Conservation (phyloP, 805 yeast genomes). For the Metschnikowia arizonensis region DNA sequence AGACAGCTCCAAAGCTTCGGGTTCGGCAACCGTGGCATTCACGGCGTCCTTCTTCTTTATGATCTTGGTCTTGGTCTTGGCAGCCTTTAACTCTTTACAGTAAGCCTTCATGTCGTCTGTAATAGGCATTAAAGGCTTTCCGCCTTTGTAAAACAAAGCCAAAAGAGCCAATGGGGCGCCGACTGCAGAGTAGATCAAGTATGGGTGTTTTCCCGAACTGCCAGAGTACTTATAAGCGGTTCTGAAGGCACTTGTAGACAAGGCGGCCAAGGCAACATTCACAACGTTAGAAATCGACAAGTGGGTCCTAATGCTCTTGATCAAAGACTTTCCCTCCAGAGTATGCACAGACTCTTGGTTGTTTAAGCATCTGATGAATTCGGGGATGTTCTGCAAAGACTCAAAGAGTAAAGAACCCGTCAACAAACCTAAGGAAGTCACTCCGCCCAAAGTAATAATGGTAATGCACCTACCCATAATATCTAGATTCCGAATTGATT, state of each 20-base stretch:
- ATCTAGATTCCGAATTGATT: neutral
- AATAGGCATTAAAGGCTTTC: conserved; percentile 4
- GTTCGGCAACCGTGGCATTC: conserved; percentile 15
- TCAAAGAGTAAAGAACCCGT: conserved; percentile 48
- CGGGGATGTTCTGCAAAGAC: conserved; percentile 29
- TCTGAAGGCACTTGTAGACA: conserved; percentile 45
- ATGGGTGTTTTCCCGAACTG: conserved; percentile 60
- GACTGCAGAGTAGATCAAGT: conserved; percentile 60
- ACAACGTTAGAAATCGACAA: conserved; percentile 29
- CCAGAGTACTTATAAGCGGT: conserved; percentile 58
- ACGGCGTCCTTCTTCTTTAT: neutral
- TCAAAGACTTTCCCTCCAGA: conserved; percentile 11
- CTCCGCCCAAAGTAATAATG: conserved; percentile 57
- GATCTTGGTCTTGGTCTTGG: neutral
- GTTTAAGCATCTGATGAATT: conserved; percentile 27
- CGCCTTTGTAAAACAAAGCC: conserved; percentile 12
- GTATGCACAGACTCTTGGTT: conserved; percentile 15
- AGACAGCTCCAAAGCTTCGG: conserved; percentile 34
- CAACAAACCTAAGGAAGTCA: conserved; percentile 63
- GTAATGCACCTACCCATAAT: conserved; percentile 36
- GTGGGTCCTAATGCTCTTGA: conserved; percentile 20
- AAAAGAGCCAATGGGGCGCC: conserved; percentile 44
- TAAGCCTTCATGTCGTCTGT: conserved; percentile 1
- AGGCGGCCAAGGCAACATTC: conserved; percentile 38
- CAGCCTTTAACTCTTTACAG: neutral